A percentile compares a stretch with the other conserved stretches of the same genome.
These are phyloP conservation scores for Vinca major DNA, from an alignment of 305 asterid genomes.

Conservation along the genomic window DNA sequence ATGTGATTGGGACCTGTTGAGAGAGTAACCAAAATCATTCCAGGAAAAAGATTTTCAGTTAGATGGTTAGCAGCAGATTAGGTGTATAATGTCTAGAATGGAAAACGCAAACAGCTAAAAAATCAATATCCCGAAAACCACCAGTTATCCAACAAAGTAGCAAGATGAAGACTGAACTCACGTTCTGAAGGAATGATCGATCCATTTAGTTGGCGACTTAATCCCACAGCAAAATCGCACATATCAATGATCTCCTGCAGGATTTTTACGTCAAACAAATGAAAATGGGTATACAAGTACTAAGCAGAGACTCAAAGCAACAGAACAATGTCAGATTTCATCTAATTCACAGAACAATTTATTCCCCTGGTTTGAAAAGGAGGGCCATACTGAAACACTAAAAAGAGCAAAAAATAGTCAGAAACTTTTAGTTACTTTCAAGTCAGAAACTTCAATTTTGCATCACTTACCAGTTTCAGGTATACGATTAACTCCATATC, in stretches of 20 bases:
- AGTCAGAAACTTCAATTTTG: not conserved
- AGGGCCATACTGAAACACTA: not conserved
- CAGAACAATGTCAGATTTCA: not conserved
- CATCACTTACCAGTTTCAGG: not conserved
- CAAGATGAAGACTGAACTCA: constrained; percentile 27
- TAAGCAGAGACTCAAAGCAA: not conserved
- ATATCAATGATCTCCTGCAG: constrained; percentile 93
- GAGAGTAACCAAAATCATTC: constrained; percentile 9
- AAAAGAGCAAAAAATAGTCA: not conserved
- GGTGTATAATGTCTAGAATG: not conserved
- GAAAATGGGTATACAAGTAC: not conserved
- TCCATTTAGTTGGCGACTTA: constrained; percentile 97
- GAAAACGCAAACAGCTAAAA: constrained; percentile 2
- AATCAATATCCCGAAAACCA: not conserved
- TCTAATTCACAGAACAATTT: not conserved
- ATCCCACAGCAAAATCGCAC: constrained; percentile 99
- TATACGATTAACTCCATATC: not conserved
- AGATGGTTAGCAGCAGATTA: not conserved
- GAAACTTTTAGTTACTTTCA: no score
- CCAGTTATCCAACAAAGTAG: not conserved
- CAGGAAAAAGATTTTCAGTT: constrained; percentile 6
- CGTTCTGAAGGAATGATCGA: constrained; percentile 94
- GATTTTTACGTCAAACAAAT: constrained; percentile 18
- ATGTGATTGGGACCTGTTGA: constrained; percentile 87
- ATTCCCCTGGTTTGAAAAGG: not conserved